Evolutionary conservation across 129 eudicot genomes (phyloP), one percentile per base, ranked within the genome.

Genomic region (Deinandra increscens): DNA sequence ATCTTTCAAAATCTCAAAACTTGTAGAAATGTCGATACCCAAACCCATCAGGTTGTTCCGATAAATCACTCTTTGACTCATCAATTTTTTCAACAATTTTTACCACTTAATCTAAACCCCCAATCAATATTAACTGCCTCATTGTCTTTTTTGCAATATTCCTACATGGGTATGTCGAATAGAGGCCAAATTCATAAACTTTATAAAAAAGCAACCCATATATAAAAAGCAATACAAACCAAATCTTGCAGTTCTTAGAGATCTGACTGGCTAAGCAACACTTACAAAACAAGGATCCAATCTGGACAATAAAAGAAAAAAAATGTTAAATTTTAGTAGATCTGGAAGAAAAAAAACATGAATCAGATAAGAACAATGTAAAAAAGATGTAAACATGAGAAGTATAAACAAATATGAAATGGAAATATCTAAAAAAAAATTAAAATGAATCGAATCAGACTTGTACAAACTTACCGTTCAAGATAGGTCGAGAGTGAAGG

Each of bases 31-130:
- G 89, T 73, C 74, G 80, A 58, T 74, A 92, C 44, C 96, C 96
- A 48, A 92, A 50, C 68, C 95, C 95, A 84, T 88, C 88, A 22
- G 89, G 91, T 38, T 92, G 95, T 68, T 65, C 79, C 98, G 96
- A 92, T 55, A 92, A 92, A 72, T 65, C 87, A 62, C 83, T 72
- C 60, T 61, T 72, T 63, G 74, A 75, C 19, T 63, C 75, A 39
- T 10, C 70, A 34, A 64, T 53, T 18, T 65, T 76, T 53, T 48
- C 77, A 54, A 26, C 39, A 51, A 68, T 19, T 53, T 50, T 68
- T 1, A 50, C 61, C 36, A 66, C n/a, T 53, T 17, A 29, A 58
- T 9, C 41, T 56, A 77, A 45, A 67, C 23, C 63, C 29, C 85
- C 87, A 46, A n/a, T 69, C 26, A 78, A 67, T 43, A 75, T 23